phyloP scores from a whole-genome alignment of 192 early-diverging fungal species.

The Ambispora gerdemannii region DNA sequence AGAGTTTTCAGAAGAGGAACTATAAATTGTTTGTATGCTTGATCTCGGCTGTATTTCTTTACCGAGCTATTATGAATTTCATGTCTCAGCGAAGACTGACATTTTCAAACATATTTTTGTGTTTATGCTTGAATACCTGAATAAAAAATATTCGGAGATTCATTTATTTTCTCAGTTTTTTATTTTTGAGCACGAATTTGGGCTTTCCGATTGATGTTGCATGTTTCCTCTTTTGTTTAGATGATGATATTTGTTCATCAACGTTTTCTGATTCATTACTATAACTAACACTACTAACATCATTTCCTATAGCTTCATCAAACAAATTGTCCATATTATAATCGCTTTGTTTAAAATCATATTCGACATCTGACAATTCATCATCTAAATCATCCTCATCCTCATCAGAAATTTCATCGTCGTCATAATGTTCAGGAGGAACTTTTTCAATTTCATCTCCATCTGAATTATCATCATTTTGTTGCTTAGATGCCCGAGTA shows the following conservation, averaged over 20 bases:
- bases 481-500: too few relatives aligned
- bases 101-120: not conserved
- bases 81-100: too few relatives aligned
- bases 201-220: not conserved
- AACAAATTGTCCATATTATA: not conserved
- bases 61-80: too few relatives aligned
- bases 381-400: slow-evolving; percentile 35
- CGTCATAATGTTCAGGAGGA: slow-evolving; percentile 36
- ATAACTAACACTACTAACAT: not conserved
- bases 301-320: not conserved
- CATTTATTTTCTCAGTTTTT: not conserved
- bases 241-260: not conserved
- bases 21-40: too few relatives aligned
- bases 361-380: slow-evolving; percentile 37
- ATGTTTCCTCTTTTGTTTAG: not conserved
- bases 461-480: slow-evolving; percentile 26
- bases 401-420: slow-evolving; percentile 35
- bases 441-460: slow-evolving; percentile 31
- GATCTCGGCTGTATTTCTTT: too few relatives aligned
- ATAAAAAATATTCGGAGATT: not conserved
- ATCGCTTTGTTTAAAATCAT: slow-evolving; percentile 2
- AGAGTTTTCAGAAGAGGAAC: not conserved
- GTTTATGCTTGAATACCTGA: not conserved
- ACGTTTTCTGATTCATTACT: too few relatives aligned
- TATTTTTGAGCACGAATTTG: not conserved